These are phyloP conservation scores for Stachybotrys chlorohalonatus DNA, from an alignment of 2,329 filamentous ascomycete species.

Conservation along the genomic window DNA sequence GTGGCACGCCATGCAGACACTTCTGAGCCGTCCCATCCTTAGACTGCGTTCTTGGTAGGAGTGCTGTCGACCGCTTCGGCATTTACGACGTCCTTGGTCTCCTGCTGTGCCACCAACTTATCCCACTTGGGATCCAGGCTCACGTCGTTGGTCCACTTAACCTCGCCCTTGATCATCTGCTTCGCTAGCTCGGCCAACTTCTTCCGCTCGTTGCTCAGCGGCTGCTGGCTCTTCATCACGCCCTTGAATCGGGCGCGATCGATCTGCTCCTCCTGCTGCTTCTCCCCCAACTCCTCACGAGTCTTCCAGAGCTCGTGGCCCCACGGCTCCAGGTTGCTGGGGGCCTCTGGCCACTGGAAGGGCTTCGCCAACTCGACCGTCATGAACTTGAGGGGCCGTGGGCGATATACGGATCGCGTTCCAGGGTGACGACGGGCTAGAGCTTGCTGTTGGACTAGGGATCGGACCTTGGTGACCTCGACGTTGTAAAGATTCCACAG, in stretches of 20 bases:
- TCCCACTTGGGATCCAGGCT: conserved; percentile 39
- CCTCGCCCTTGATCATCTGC: conserved; percentile 49
- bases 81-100: neutral
- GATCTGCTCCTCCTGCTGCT: conserved; percentile 26
- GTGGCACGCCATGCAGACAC: too few relatives aligned
- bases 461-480: conserved; percentile 62
- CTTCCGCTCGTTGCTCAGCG: conserved; percentile 30
- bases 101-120: conserved; percentile 1
- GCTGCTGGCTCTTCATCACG: conserved; percentile 30
- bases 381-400: conserved; percentile 79
- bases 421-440: conserved; percentile 41
- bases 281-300: conserved; percentile 36
- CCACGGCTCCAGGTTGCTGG: conserved; percentile 54
- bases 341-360: conserved; percentile 76
- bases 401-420: conserved; percentile 57
- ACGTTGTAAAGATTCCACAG: conserved; percentile 80
- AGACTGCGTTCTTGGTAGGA: neutral
- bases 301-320: conserved; percentile 50
- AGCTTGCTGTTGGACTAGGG: conserved; percentile 58
- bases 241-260: conserved; percentile 22
- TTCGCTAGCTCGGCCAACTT: conserved; percentile 55
- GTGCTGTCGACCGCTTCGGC: neutral
- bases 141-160: conserved; percentile 47
- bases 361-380: conserved; percentile 80
- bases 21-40: neutral